A percentile compares a stretch with the other conserved stretches of the same genome.
phyloP scores from a whole-genome alignment of 2,329 filamentous ascomycete genomes.

The Penicillium sp. region DNA sequence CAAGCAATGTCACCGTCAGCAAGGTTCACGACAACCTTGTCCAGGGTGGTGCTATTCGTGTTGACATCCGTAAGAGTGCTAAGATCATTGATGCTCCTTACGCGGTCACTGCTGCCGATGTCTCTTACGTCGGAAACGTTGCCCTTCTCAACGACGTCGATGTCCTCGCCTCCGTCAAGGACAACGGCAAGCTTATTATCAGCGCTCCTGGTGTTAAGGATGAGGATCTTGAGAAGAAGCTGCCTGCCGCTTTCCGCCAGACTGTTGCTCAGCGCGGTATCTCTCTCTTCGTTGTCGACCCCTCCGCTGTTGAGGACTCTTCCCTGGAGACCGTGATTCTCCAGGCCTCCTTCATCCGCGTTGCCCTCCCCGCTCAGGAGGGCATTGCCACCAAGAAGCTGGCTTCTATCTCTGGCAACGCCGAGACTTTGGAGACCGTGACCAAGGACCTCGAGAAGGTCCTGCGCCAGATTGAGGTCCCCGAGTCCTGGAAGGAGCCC shows the following conservation, averaged over 20 bases:
- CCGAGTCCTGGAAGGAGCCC: conserved; percentile 78
- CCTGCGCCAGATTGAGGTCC: conserved; percentile 75
- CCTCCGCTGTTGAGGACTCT: conserved; percentile 70
- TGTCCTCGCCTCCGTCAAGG: conserved; percentile 71
- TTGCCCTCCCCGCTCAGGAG: conserved; percentile 72
- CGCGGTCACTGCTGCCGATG: conserved; percentile 76
- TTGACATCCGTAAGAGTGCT: conserved; percentile 82
- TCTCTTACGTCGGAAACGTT: conserved; percentile 78
- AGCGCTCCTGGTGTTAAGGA: conserved; percentile 81
- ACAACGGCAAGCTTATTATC: conserved; percentile 74
- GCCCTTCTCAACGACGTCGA: conserved; percentile 81
- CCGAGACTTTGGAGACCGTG: conserved; percentile 67
- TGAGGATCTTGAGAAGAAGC: conserved; percentile 85
- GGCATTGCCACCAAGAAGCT: conserved; percentile 70
- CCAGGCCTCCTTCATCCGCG: conserved; percentile 82
- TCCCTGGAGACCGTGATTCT: conserved; percentile 71
- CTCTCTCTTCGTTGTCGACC: conserved; percentile 77
- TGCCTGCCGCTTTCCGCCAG: conserved; percentile 74
- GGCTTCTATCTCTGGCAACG: conserved; percentile 63
- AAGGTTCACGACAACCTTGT: conserved; percentile 67
- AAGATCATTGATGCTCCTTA: conserved; percentile 87
- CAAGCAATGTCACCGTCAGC: conserved; percentile 66
- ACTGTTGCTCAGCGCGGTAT: conserved; percentile 72
- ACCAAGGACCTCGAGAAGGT: conserved; percentile 67
- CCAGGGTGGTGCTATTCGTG: conserved; percentile 78